Evolutionary conservation across 371 early-diverging fungal genomes (phyloP).

Genomic region (Mortierella sp.): DNA sequence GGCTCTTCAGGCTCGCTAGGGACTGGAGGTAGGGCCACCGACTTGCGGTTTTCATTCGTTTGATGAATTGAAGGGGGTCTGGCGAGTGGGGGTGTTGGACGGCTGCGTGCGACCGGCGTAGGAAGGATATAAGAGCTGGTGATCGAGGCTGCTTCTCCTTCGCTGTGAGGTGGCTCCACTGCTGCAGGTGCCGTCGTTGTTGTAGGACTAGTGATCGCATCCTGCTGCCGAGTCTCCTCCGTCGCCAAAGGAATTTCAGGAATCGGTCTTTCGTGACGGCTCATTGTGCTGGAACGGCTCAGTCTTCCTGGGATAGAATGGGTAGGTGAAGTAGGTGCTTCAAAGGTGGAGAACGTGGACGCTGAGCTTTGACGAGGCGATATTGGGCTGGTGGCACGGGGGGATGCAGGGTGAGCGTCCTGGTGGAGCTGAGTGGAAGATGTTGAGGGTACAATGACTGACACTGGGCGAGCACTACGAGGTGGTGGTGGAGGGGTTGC

Average conservation of each 20-base stretch:
- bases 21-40: slow-evolving; percentile 34
- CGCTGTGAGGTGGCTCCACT: slow-evolving; percentile 1
- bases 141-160: too few relatives aligned
- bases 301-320: too few relatives aligned
- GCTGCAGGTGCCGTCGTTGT: neutral
- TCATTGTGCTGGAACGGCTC: slow-evolving; percentile 19
- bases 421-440: slow-evolving; percentile 9
- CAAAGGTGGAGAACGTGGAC: too few relatives aligned
- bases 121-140: slow-evolving; percentile 40
- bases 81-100: slow-evolving; percentile 50
- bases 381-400: slow-evolving; percentile 30
- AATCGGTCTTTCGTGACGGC: slow-evolving; percentile 42
- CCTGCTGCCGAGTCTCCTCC: slow-evolving; percentile 1
- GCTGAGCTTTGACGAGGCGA: slow-evolving; percentile 16
- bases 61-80: slow-evolving; percentile 54
- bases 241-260: slow-evolving; percentile 27
- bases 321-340: slow-evolving; percentile 28
- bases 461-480: slow-evolving; percentile 40
- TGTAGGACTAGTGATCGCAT: too few relatives aligned
- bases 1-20: slow-evolving; percentile 36
- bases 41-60: slow-evolving; percentile 31
- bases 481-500: slow-evolving; percentile 38
- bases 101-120: slow-evolving; percentile 29
- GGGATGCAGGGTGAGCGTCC: slow-evolving; percentile 17
- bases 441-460: slow-evolving; percentile 37